Conservation (phyloP, 495 filamentous ascomycete species). For the Penicillium egyptiacum region DNA sequence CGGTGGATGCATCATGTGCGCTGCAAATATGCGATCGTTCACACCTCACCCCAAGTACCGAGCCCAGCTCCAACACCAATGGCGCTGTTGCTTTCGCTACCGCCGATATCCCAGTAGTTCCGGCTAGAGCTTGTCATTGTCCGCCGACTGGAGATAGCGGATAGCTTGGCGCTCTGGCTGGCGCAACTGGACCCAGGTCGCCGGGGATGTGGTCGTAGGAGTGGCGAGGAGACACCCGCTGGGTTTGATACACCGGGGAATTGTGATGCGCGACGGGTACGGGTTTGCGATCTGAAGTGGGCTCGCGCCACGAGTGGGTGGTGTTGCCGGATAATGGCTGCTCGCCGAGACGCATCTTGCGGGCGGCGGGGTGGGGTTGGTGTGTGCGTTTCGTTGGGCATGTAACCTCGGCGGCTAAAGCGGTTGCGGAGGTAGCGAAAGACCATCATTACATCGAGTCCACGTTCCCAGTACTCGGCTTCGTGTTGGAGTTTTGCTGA, state of each 20-base stretch:
- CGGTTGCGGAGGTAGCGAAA: constrained; percentile 80
- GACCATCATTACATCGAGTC: constrained; percentile 81
- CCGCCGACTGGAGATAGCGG: constrained; percentile 55
- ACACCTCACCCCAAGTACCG: constrained; percentile 75
- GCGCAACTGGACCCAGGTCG: constrained; percentile 68
- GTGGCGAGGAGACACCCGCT: constrained; percentile 44
- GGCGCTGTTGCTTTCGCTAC: constrained; percentile 69
- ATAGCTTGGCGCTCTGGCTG: constrained; percentile 72
- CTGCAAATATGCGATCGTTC: constrained; percentile 7
- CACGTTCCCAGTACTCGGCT: constrained; percentile 84
- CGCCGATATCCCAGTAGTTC: constrained; percentile 88
- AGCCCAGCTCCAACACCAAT: constrained; percentile 62
- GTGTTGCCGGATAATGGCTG: constrained; percentile 77
- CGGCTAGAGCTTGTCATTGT: constrained; percentile 59
- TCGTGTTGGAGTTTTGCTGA: constrained; percentile 39
- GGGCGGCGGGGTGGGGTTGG: constrained; percentile 41
- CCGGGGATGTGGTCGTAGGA: constrained; percentile 46
- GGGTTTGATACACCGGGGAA: constrained; percentile 44
- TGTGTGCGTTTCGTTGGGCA: constrained; percentile 36
- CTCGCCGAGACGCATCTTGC: constrained; percentile 70
- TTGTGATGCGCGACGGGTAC: constrained; percentile 52
- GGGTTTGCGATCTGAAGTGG: constrained; percentile 47
- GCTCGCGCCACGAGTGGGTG: constrained; percentile 74
- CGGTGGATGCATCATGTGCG: neutral
- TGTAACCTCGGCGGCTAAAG: constrained; percentile 54